Evolutionary conservation across 371 early-diverging fungal species (phyloP).

Genomic region (Nematocida major): DNA sequence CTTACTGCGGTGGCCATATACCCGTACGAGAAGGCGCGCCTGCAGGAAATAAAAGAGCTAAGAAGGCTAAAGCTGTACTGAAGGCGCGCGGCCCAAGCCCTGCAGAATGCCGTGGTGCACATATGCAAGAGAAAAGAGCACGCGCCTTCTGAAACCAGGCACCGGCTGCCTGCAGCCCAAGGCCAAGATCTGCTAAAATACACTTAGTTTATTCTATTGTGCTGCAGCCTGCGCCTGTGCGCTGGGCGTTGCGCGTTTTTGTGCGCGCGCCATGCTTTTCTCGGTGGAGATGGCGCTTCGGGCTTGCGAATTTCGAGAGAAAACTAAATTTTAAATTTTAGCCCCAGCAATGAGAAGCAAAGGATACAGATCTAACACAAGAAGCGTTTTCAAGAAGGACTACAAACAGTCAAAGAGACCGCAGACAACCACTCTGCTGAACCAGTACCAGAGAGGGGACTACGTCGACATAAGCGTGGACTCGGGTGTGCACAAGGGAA

Average conservation of each 20-base stretch:
- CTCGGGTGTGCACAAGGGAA: conserved; percentile 94
- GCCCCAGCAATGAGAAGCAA: conserved; percentile 64
- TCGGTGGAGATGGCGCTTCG: too few relatives aligned
- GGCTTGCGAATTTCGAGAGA: neutral
- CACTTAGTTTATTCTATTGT: too few relatives aligned
- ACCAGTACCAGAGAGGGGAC: conserved; percentile 91
- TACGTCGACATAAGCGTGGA: conserved; percentile 93
- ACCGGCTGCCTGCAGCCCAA: too few relatives aligned
- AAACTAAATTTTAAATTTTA: conserved; percentile 52
- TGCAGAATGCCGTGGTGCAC: neutral
- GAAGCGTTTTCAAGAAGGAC: conserved; percentile 89
- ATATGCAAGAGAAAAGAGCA: too few relatives aligned
- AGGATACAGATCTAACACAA: conserved; percentile 87
- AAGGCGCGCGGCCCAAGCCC: too few relatives aligned
- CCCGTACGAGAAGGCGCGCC: conserved; percentile 22
- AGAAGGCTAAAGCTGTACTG: neutral
- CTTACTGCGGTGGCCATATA: conserved; percentile 50
- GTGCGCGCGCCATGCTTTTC: too few relatives aligned
- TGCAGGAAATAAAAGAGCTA: neutral
- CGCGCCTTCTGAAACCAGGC: too few relatives aligned
- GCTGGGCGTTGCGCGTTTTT: too few relatives aligned
- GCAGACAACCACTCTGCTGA: conserved; percentile 85
- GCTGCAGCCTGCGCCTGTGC: too few relatives aligned
- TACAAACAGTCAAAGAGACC: conserved; percentile 79
- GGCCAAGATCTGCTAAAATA: too few relatives aligned